Evolutionary conservation across 148 eudicot genomes (phyloP).

Genomic region (Spergularia marina): DNA sequence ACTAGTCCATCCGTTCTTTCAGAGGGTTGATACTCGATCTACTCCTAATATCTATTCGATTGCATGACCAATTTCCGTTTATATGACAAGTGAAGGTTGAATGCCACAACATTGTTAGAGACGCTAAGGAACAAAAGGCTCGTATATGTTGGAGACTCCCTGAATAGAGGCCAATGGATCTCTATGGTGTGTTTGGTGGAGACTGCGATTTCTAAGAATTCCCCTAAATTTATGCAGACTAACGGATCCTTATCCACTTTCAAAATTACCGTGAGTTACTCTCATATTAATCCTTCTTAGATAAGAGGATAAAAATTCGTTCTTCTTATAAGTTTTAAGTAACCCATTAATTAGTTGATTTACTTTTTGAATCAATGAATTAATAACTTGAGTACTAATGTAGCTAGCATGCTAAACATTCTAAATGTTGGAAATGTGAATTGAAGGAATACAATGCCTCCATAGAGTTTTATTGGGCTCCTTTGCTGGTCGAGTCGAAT

Average conservation of each 20-base stretch:
- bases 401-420: neutral
- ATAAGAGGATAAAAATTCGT: too few species aligned
- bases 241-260: constrained; percentile 59
- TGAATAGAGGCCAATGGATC: constrained; percentile 87
- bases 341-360: neutral
- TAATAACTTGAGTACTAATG: neutral
- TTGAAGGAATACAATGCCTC: constrained; percentile 88
- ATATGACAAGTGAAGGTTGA: constrained; percentile 48
- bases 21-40: too few species aligned
- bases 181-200: constrained; percentile 80
- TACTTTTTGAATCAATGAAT: neutral
- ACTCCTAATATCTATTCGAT: neutral
- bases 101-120: constrained; percentile 71
- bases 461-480: constrained; percentile 88
- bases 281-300: neutral
- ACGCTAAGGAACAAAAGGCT: constrained; percentile 71
- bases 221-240: constrained; percentile 44
- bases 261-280: constrained; percentile 58
- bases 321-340: too few species aligned
- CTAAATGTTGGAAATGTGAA: constrained; percentile 8
- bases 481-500: constrained; percentile 85
- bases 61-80: neutral
- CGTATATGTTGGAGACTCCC: constrained; percentile 76
- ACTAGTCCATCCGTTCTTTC: too few species aligned
- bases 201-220: constrained; percentile 37